A percentile compares a stretch with the other conserved stretches of the same genome.
phyloP scores from a whole-genome alignment of 2,329 filamentous ascomycete species.

The Ascomycota sp. region DNA sequence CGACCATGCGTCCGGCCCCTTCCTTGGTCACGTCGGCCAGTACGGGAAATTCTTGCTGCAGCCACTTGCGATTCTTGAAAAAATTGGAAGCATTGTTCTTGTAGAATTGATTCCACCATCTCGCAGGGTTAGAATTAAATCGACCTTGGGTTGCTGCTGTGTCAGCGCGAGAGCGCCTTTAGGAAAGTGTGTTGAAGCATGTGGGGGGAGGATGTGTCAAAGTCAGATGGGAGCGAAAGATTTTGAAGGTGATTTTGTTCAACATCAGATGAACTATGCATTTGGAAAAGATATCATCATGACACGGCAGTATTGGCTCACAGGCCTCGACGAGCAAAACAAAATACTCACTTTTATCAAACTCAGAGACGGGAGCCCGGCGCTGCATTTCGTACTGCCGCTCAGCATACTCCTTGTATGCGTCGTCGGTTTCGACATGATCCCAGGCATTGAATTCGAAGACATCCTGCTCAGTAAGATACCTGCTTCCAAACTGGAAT shows the following conservation, averaged over 20 bases:
- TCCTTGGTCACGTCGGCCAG: conserved; percentile 54
- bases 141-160: conserved; percentile 29
- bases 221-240: conserved; percentile 65
- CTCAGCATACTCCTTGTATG: conserved; percentile 71
- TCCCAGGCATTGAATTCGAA: conserved; percentile 99
- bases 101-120: conserved; percentile 98
- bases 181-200: not conserved
- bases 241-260: conserved; percentile 33
- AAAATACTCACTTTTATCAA: conserved; percentile 54
- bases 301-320: conserved; percentile 20
- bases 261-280: conserved; percentile 54
- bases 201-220: not conserved
- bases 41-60: conserved; percentile 86
- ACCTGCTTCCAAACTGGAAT: conserved; percentile 87
- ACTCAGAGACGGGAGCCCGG: conserved; percentile 71
- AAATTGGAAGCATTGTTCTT: conserved; percentile 95
- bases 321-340: conserved; percentile 1
- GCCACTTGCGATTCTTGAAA: conserved; percentile 97
- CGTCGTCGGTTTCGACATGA: conserved; percentile 80
- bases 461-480: conserved; percentile 65
- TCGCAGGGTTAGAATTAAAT: conserved; percentile 78
- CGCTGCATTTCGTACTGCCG: conserved; percentile 72
- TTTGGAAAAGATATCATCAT: conserved; percentile 36
- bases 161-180: conserved; percentile 16
- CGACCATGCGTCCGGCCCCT: conserved; percentile 44